Evolutionary conservation across 495 filamentous ascomycete species (phyloP).

Genomic region (Neurospora sp.): DNA sequence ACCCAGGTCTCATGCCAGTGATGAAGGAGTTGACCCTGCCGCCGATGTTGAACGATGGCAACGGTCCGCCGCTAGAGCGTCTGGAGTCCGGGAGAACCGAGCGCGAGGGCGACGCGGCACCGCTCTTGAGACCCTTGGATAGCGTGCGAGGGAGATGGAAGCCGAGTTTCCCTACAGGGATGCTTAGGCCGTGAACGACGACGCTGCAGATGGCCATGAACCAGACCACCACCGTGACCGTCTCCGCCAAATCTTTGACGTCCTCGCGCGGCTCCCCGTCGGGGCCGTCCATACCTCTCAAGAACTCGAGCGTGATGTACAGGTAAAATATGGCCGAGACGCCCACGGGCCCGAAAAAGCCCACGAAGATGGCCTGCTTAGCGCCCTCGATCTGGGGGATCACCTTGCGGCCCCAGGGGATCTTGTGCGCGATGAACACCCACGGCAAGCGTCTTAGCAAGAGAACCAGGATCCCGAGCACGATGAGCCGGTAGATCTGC

Average conservation of each 20-base stretch:
- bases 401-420: conserved; percentile 7
- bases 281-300: conserved; percentile 39
- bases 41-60: conserved; percentile 15
- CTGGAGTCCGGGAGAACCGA: background rate
- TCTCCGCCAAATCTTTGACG: conserved; percentile 51
- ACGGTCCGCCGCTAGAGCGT: conserved; percentile 1
- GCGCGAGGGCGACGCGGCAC: conserved; percentile 3
- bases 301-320: conserved; percentile 64
- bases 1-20: conserved; percentile 16
- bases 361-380: conserved; percentile 69
- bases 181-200: conserved; percentile 79
- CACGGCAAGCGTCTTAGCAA: conserved; percentile 70
- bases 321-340: conserved; percentile 88
- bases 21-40: conserved; percentile 16
- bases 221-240: conserved; percentile 68
- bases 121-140: conserved; percentile 34
- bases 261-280: conserved; percentile 46
- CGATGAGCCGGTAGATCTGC: conserved; percentile 67
- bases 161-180: conserved; percentile 75
- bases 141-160: conserved; percentile 70
- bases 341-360: conserved; percentile 94
- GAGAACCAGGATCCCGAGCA: conserved; percentile 70
- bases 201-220: conserved; percentile 80
- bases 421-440: conserved; percentile 60
- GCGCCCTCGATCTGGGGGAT: conserved; percentile 73